phyloP scores from a whole-genome alignment of 768 basidiomycete genomes.

The Gymnopilus junonius region DNA sequence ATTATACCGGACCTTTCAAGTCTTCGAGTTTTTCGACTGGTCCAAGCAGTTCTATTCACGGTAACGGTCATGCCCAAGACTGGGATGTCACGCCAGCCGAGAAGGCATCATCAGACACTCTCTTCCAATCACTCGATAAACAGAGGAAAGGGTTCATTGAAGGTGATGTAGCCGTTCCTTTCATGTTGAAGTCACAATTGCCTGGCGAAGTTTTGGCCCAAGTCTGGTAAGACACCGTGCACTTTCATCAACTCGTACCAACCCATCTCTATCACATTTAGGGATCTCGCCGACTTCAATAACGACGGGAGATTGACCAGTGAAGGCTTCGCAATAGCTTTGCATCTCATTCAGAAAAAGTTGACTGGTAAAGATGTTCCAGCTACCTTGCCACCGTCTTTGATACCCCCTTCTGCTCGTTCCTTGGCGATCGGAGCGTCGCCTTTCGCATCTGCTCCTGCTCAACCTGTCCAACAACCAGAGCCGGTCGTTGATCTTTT shows the following conservation, averaged over 20 bases:
- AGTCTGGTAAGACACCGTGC: conserved; percentile 69
- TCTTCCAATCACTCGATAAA: conserved; percentile 83
- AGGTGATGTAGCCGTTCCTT: conserved; percentile 93
- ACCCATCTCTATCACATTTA: conserved; percentile 32
- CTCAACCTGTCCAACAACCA: conserved; percentile 42
- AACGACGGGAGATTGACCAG: conserved; percentile 85
- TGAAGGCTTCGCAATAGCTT: conserved; percentile 95
- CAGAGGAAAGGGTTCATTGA: conserved; percentile 81
- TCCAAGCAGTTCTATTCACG: conserved; percentile 28
- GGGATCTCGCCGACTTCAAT: conserved; percentile 93
- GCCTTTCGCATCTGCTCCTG: conserved; percentile 39
- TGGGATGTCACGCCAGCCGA: conserved; percentile 90
- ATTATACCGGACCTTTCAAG: conserved; percentile 44
- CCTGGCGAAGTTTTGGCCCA: conserved; percentile 84
- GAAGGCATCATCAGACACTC: conserved; percentile 76
- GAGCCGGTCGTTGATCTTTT: conserved; percentile 52
- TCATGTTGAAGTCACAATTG: conserved; percentile 90
- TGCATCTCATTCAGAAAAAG: conserved; percentile 90
- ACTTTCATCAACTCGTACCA: neutral
- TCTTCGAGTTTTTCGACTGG: conserved; percentile 45
- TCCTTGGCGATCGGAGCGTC: conserved; percentile 37
- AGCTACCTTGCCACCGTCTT: conserved; percentile 62
- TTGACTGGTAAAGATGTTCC: conserved; percentile 82
- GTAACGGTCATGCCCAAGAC: conserved; percentile 29
- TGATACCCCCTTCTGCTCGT: conserved; percentile 87